Conservation (phyloP, 305 asterid species). For the Plantago coronopus region DNA sequence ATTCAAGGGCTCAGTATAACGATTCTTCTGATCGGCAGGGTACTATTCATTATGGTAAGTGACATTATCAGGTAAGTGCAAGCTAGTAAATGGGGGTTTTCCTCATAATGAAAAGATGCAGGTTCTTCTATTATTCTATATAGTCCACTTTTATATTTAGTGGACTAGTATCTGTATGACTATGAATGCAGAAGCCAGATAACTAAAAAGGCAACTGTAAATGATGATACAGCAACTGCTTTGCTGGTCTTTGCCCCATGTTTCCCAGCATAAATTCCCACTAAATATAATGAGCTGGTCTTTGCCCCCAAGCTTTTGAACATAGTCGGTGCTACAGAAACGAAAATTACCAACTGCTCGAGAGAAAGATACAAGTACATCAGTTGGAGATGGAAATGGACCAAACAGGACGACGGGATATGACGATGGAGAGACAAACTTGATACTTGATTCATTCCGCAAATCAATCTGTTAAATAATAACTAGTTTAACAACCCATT, state of each 20-base stretch:
- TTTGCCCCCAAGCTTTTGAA: neutral
- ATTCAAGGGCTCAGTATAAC: neutral
- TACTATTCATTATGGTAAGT: neutral
- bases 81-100: neutral
- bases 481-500: slow-evolving; percentile 18
- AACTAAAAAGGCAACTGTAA: neutral
- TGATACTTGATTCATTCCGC: slow-evolving; percentile 59
- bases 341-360: slow-evolving; percentile 69
- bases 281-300: too few relatives aligned
- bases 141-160: neutral
- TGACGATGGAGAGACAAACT: slow-evolving; percentile 53
- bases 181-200: neutral
- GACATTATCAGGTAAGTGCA: neutral
- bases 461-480: slow-evolving; percentile 67
- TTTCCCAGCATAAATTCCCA: neutral
- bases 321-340: slow-evolving; percentile 15
- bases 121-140: too few relatives aligned
- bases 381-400: slow-evolving; percentile 84
- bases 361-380: slow-evolving; percentile 69
- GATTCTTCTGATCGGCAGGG: neutral
- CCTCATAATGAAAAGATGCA: neutral
- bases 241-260: neutral
- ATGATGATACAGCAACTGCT: neutral
- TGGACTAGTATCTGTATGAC: neutral
- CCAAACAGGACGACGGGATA: slow-evolving; percentile 87